These are phyloP conservation scores for Carex kokanica DNA, from an alignment of 176 grass and related monocot genomes.

Conservation along the genomic window DNA sequence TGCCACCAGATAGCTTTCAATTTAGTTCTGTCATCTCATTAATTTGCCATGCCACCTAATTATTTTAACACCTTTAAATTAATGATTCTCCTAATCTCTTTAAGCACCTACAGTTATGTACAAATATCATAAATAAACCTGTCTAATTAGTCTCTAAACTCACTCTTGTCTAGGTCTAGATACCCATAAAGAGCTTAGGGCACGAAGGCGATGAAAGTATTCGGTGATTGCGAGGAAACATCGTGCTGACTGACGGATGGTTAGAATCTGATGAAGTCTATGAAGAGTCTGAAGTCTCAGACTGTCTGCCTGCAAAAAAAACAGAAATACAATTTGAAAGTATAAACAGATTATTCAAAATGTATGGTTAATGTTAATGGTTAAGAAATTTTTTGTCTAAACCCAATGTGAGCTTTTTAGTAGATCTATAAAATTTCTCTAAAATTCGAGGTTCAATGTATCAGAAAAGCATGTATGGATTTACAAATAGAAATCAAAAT, in stretches of 20 bases:
- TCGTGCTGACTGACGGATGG: conserved; percentile 57
- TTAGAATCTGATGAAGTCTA: conserved; percentile 62
- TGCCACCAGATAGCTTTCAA: background rate
- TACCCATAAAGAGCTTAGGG: conserved; percentile 58
- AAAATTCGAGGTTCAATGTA: background rate
- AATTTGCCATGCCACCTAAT: background rate
- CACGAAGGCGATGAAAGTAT: conserved; percentile 76
- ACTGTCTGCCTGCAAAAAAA: conserved; percentile 55
- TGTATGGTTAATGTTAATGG: background rate
- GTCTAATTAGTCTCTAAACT: background rate
- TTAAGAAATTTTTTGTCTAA: background rate
- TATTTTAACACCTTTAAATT: conserved; percentile 7
- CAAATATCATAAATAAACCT: background rate
- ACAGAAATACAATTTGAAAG: background rate
- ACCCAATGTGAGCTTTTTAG: background rate
- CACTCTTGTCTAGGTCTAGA: conserved; percentile 46
- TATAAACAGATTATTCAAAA: background rate
- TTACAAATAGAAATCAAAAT: background rate
- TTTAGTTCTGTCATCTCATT: background rate
- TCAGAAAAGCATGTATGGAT: background rate
- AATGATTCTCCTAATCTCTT: background rate
- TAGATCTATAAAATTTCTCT: background rate
- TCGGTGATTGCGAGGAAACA: conserved; percentile 64
- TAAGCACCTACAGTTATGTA: conserved; percentile 1
- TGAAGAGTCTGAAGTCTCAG: conserved; percentile 63